phyloP scores from a whole-genome alignment of 2,329 filamentous ascomycete genomes.

The Botryotinia convoluta region DNA sequence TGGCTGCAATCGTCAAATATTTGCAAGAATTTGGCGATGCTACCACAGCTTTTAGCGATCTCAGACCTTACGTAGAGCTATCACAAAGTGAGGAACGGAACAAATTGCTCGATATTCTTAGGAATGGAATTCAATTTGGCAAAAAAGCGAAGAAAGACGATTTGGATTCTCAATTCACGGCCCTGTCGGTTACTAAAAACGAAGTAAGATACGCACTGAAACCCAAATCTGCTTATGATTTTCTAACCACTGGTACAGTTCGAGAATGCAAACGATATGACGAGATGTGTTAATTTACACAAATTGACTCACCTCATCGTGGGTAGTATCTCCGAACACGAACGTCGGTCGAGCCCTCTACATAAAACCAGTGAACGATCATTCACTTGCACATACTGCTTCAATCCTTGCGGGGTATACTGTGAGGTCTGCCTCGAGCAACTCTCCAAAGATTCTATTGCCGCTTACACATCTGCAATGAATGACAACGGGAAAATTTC shows the following conservation, averaged over 20 bases:
- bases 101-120: conserved; percentile 23
- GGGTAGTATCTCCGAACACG: conserved; percentile 32
- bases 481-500: conserved; percentile 30
- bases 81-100: conserved; percentile 27
- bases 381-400: conserved; percentile 29
- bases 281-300: conserved; percentile 30
- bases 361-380: conserved; percentile 11
- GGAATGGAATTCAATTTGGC: conserved; percentile 12
- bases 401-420: conserved; percentile 24
- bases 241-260: conserved; percentile 15
- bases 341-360: conserved; percentile 22
- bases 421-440: conserved; percentile 29
- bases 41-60: conserved; percentile 36
- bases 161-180: neutral
- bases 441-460: conserved; percentile 26
- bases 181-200: conserved; percentile 4
- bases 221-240: no score
- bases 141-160: neutral
- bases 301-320: conserved; percentile 35
- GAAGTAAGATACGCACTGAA: conserved; percentile 4
- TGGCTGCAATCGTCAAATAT: conserved; percentile 32
- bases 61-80: conserved; percentile 33
- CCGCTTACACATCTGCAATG: conserved; percentile 31
- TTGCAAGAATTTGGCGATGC: conserved; percentile 34
- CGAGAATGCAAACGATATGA: conserved; percentile 25